Evolutionary conservation across 768 basidiomycete genomes (phyloP).

Genomic region (Mrakia gelida): DNA sequence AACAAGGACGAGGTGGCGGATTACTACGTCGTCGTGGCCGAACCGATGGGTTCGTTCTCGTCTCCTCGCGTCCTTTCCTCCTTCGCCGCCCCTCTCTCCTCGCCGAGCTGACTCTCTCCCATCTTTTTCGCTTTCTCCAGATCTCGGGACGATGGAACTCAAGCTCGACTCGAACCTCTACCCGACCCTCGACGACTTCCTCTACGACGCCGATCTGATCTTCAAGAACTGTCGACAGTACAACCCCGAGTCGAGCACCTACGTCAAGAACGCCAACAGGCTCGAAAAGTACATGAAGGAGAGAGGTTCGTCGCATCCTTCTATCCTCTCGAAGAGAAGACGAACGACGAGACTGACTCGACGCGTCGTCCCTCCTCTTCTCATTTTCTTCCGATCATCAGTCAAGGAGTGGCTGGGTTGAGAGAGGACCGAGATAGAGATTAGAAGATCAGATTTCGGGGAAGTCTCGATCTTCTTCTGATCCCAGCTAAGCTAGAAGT

Average conservation of each 20-base stretch:
- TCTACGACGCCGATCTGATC: slow-evolving; percentile 69
- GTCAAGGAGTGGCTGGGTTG: slow-evolving; percentile 14
- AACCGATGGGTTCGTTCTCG: slow-evolving; percentile 79
- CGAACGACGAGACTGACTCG: background rate
- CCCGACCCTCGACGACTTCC: slow-evolving; percentile 12
- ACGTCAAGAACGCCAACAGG: slow-evolving; percentile 76
- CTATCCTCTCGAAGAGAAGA: background rate
- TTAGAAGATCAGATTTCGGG: background rate
- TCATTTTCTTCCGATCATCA: background rate
- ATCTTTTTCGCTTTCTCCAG: slow-evolving; percentile 47
- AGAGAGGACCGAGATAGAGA: background rate
- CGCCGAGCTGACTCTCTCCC: background rate
- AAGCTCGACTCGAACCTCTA: slow-evolving; percentile 74
- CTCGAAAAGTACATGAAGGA: slow-evolving; percentile 67
- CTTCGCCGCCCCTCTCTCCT: background rate
- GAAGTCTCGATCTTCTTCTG: background rate
- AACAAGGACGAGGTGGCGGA: slow-evolving; percentile 72
- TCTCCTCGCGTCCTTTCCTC: background rate
- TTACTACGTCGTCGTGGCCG: slow-evolving; percentile 81
- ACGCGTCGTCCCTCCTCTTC: background rate
- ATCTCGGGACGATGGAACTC: slow-evolving; percentile 78
- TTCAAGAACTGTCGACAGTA: slow-evolving; percentile 85
- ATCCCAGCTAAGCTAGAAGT: background rate
- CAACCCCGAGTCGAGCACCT: slow-evolving; percentile 68
- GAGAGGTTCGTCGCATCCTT: slow-evolving; percentile 12